Evolutionary conservation across 306 rosid genomes (phyloP).

Genomic region (Gillenia trifoliata): DNA sequence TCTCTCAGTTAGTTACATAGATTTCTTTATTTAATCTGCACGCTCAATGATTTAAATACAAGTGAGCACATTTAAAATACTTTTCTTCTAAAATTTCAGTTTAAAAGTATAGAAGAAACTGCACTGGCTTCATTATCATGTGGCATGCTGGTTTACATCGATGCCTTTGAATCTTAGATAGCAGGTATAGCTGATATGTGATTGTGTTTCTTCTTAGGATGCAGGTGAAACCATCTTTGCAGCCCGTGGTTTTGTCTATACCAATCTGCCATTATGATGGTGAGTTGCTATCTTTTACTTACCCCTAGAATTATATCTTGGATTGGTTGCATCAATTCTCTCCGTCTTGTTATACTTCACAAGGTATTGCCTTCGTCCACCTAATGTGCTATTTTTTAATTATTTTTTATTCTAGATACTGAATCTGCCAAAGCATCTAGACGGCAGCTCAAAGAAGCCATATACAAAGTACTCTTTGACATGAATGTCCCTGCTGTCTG

Average conservation of each 20-base stretch:
- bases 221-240: slow-evolving; percentile 57
- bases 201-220: slow-evolving; percentile 44
- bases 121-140: not conserved
- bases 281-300: slow-evolving; percentile 47
- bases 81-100: not conserved
- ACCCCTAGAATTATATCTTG: slow-evolving; percentile 5
- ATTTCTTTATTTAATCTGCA: too few relatives aligned
- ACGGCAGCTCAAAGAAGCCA: slow-evolving; percentile 75
- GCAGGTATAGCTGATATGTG: slow-evolving; percentile 11
- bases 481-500: slow-evolving; percentile 89
- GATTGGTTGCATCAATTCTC: not conserved
- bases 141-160: not conserved
- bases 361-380: not conserved
- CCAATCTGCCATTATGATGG: slow-evolving; percentile 92
- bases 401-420: slow-evolving; percentile 49
- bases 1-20: too few relatives aligned
- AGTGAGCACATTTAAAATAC: slow-evolving; percentile 21
- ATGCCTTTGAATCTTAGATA: not conserved
- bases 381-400: slow-evolving; percentile 5
- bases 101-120: not conserved
- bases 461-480: slow-evolving; percentile 56
- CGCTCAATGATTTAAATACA: not conserved
- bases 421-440: slow-evolving; percentile 80
- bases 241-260: slow-evolving; percentile 70
- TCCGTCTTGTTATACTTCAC: not conserved